A percentile compares a stretch with the other conserved stretches of the same genome.
Evolutionary conservation across 805 yeast genomes (phyloP).

Genomic region (Saccharomyces jurei): DNA sequence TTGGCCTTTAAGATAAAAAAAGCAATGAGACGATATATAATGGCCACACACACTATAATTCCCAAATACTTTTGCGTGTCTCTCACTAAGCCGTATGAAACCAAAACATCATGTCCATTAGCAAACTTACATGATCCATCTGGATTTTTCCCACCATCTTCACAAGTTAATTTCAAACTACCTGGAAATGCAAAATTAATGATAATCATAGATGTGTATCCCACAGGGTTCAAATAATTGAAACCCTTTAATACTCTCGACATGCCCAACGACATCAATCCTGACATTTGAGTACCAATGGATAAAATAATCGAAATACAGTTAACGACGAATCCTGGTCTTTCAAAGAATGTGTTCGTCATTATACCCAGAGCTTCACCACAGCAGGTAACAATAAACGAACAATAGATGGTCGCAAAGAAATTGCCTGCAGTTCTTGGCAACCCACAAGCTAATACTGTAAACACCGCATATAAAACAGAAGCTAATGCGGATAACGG

Average conservation of each 20-base stretch:
- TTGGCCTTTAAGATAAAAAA: slow-evolving; percentile 21
- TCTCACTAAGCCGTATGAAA: slow-evolving; percentile 39
- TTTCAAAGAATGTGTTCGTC: slow-evolving; percentile 63
- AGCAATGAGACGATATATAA: slow-evolving; percentile 22
- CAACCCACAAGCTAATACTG: slow-evolving; percentile 65
- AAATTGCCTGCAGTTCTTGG: slow-evolving; percentile 61
- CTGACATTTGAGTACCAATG: slow-evolving; percentile 76
- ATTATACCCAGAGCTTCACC: slow-evolving; percentile 84
- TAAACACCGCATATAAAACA: slow-evolving; percentile 49
- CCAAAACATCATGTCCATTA: slow-evolving; percentile 49
- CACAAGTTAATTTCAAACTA: slow-evolving; percentile 45
- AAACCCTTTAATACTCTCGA: slow-evolving; percentile 58
- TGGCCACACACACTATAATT: slow-evolving; percentile 22
- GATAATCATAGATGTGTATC: slow-evolving; percentile 56
- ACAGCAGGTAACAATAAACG: slow-evolving; percentile 51
- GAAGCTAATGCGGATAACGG: slow-evolving; percentile 35
- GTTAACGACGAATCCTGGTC: slow-evolving; percentile 76
- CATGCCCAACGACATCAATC: slow-evolving; percentile 73
- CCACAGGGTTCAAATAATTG: slow-evolving; percentile 71
- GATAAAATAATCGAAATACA: slow-evolving; percentile 58
- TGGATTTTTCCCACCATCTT: slow-evolving; percentile 30
- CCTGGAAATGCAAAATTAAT: slow-evolving; percentile 52
- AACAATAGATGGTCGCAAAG: slow-evolving; percentile 51
- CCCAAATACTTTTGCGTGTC: slow-evolving; percentile 34
- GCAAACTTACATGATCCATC: slow-evolving; percentile 39